Base-by-base conservation (phyloP, 441 rosid species). In the Aquilaria agallochum region DNA sequence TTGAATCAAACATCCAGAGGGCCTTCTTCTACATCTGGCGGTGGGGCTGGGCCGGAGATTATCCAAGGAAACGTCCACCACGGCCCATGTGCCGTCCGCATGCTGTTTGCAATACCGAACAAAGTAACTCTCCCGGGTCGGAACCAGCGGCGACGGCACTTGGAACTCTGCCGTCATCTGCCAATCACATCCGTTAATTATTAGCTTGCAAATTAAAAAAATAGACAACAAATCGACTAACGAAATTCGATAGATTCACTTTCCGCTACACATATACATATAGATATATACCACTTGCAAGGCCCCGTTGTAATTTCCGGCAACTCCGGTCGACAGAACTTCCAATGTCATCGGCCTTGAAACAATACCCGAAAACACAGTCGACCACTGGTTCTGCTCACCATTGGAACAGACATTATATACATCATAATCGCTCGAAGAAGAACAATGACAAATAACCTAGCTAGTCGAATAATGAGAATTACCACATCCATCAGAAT, bases 21-120 rank as follows among this genome's bases (percentile, higher is more conserved):
- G 98, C 74, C 95, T 76, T 66, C 87, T 78, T 5, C 95, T 72
- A 68, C 91, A 82, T 42, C 83, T 76, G 0, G 69, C 63, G 0
- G 71, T 69, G 0, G 92, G 87, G 65, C 81, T 83, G 0, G 84
- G 87, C 31, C 85, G 82, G 63, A 89, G 60, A 72, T 78, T 76
- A 78, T 95, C 97, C 71, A 95, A 72, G 11, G 99, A 95, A 71
- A 89, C 87, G 71, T 95, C 99, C 12, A 88, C 99, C 67, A 95
- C 96, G 0, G 89, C 95, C 99, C 99, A 95, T 2, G 83, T 66
- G 51, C 89, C 86, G 4, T 92, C 97, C 5, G 67, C 82, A 42
- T 85, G 95, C 48, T 95, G 87, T 55, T 86, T 92, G 53, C 90
- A 89, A 53, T 88, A 89, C 55, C 99, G 78, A 2, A 69, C 83